A percentile compares a stretch with the other conserved stretches of the same genome.
Conservation (phyloP, 2,329 filamentous ascomycete genomes). For the Hypoxylon sp. region DNA sequence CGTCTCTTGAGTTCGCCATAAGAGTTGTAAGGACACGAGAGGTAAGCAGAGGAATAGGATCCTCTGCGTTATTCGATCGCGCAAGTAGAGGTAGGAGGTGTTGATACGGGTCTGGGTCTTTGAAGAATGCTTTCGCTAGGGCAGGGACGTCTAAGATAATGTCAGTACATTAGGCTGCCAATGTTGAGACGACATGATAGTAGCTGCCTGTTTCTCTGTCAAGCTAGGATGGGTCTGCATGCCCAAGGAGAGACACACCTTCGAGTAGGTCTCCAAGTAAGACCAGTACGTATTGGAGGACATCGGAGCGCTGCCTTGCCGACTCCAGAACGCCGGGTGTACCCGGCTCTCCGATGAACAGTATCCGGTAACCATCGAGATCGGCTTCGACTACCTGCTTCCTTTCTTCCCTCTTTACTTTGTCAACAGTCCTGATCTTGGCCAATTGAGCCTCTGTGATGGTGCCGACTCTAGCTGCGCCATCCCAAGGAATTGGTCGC, state of each 20-base stretch:
- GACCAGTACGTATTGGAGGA: constrained; percentile 95
- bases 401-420: constrained; percentile 92
- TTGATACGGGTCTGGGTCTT: constrained; percentile 83
- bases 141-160: constrained; percentile 74
- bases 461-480: constrained; percentile 91
- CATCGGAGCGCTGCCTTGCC: constrained; percentile 87
- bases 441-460: constrained; percentile 94
- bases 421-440: constrained; percentile 97
- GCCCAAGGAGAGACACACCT: constrained; percentile 67
- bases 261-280: constrained; percentile 89
- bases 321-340: constrained; percentile 82
- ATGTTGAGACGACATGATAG: neutral
- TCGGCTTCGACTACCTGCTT: constrained; percentile 86
- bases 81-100: constrained; percentile 86
- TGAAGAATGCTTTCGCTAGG: constrained; percentile 81
- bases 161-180: constrained; percentile 25
- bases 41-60: constrained; percentile 89
- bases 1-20: constrained; percentile 76
- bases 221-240: neutral
- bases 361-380: constrained; percentile 81
- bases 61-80: constrained; percentile 80
- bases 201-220: neutral
- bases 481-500: constrained; percentile 97
- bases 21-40: constrained; percentile 88
- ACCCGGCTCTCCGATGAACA: constrained; percentile 85